Conservation (phyloP, 371 early-diverging fungal species). For the Rhizopus stolonifer region DNA sequence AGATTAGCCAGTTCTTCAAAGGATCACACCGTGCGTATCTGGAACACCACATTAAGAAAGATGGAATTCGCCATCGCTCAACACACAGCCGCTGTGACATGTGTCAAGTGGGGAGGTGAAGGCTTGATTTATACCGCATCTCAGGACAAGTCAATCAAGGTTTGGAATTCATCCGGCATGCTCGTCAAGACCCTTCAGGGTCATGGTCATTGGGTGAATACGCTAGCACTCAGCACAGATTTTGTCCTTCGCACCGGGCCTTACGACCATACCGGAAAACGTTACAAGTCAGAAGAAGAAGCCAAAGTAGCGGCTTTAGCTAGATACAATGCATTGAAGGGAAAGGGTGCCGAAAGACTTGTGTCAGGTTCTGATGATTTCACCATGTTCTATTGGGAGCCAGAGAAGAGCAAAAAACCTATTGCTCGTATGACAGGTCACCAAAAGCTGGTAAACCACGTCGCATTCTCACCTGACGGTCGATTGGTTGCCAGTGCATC, state of each 20-base stretch:
- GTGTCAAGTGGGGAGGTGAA: slow-evolving; percentile 95
- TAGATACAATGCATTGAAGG: slow-evolving; percentile 77
- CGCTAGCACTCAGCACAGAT: slow-evolving; percentile 89
- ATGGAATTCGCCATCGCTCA: slow-evolving; percentile 79
- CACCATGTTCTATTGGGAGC: slow-evolving; percentile 95
- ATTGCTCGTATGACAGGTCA: slow-evolving; percentile 88
- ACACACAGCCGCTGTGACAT: slow-evolving; percentile 91
- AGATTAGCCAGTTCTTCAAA: slow-evolving; percentile 91
- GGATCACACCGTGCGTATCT: slow-evolving; percentile 95
- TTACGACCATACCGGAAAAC: slow-evolving; percentile 79
- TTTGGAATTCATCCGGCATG: slow-evolving; percentile 89
- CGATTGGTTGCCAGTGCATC: slow-evolving; percentile 91
- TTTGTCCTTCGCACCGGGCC: slow-evolving; percentile 89
- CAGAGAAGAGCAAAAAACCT: slow-evolving; percentile 79
- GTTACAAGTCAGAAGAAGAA: slow-evolving; percentile 63
- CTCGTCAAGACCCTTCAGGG: slow-evolving; percentile 85
- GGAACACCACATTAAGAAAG: slow-evolving; percentile 85
- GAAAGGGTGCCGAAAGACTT: slow-evolving; percentile 74
- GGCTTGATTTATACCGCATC: slow-evolving; percentile 91
- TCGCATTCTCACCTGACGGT: slow-evolving; percentile 93
- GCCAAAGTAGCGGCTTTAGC: slow-evolving; percentile 73
- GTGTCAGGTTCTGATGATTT: slow-evolving; percentile 96
- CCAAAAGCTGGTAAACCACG: slow-evolving; percentile 94
- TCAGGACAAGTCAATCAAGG: slow-evolving; percentile 91
- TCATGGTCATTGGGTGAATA: slow-evolving; percentile 91